Base-by-base conservation (phyloP, 116 monocot genomes). In the Cymodocea nodosa region DNA sequence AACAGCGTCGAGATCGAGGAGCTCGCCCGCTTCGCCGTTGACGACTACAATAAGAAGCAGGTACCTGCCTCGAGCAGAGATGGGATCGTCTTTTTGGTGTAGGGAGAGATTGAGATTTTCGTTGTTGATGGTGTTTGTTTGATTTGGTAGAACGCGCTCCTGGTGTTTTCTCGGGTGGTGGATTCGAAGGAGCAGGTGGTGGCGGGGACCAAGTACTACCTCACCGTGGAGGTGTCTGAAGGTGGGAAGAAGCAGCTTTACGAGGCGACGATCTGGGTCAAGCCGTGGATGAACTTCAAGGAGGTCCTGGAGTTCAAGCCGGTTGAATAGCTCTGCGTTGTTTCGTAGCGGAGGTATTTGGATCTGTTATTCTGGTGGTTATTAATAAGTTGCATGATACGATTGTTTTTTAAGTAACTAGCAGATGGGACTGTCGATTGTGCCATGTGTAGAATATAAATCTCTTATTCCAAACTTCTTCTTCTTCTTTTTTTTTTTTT, bases 11-110 rank as follows among this genome's bases (percentile, higher is more conserved):
- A 85, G 76, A 60, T 78, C 66, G 85, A 85, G 4, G 69, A 78
- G 30, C 82, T 89, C 35, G 85, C 65, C 10, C 82, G 89, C 30
- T 85, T 82, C 61, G 82, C 82, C 50, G 85, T 89, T 36, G 78
- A 85, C 15, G 85, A 89, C 59, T 80, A 85, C 74, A 89, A 89
- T 76, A 85, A 85, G 75, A 80, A 80, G 56, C 67, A 82, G 85
- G 89, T 84, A 4, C 16, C 58, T 8, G 2, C 30, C 19, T 56
- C 24, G 23, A 18, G 40, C n/a, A 7, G 35, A 9, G 35, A 18
- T 35, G 22, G 12, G 11, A 10, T 9, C 12, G 7, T 8, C 9
- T 12, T 44, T 44, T 44, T 10, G 9, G 4, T 9, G 12, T 8
- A 44, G 44, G 12, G 44, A 44, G 44, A 10, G 44, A 1, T 44